phyloP scores from a whole-genome alignment of 352 stramenopile species.

The Albugo candida region DNA sequence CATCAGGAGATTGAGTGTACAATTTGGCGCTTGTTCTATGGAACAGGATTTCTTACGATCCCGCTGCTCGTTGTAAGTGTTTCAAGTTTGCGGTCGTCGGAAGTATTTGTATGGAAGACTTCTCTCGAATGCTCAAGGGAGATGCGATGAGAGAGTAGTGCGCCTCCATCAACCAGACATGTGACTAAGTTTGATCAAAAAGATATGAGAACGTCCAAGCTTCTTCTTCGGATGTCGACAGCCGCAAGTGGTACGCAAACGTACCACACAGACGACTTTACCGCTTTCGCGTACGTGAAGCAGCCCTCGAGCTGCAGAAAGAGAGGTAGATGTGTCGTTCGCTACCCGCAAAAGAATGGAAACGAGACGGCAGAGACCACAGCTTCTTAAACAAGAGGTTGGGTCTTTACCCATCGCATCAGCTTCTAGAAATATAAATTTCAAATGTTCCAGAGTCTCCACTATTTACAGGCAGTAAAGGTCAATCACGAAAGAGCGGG shows the following conservation, averaged over 20 bases:
- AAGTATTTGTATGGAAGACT: background rate
- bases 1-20: background rate
- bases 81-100: conserved; percentile 2
- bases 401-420: conserved; percentile 17
- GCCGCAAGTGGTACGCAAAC: too few relatives aligned
- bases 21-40: conserved; percentile 6
- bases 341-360: conserved; percentile 41
- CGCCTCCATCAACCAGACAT: background rate
- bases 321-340: conserved; percentile 9
- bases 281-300: too few relatives aligned
- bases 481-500: background rate
- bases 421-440: background rate
- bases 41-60: conserved; percentile 26
- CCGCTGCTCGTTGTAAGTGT: conserved; percentile 1
- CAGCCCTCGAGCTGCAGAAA: background rate
- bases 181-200: too few relatives aligned
- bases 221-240: too few relatives aligned
- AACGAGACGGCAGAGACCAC: conserved; percentile 28
- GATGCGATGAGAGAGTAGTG: background rate
- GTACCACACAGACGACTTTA: too few relatives aligned
- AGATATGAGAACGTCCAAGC: too few relatives aligned
- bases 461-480: too few relatives aligned
- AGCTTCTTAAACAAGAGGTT: conserved; percentile 38
- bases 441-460: background rate
- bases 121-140: background rate